These are phyloP conservation scores for Ogataea parapolymorpha DNA, from an alignment of 805 yeast genomes.

Conservation along the genomic window DNA sequence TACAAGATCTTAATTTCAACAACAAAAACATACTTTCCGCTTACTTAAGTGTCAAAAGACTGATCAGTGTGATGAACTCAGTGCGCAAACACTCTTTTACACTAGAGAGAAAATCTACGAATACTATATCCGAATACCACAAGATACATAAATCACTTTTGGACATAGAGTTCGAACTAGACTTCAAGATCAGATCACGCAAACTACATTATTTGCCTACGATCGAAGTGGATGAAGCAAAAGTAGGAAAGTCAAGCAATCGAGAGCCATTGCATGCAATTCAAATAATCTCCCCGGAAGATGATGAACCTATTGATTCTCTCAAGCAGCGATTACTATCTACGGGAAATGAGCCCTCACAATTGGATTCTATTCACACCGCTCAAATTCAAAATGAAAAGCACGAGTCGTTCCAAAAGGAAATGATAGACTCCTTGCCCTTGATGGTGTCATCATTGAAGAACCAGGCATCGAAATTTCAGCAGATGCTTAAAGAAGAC, in stretches of 20 bases:
- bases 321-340: slow-evolving; percentile 30
- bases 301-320: slow-evolving; percentile 28
- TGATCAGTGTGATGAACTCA: slow-evolving; percentile 15
- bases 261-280: background rate
- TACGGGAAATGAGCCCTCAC: slow-evolving; percentile 19
- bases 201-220: no score
- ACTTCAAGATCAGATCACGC: background rate
- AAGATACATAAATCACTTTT: background rate
- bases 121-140: background rate
- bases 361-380: slow-evolving; percentile 27
- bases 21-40: background rate
- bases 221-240: no score
- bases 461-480: slow-evolving; percentile 33
- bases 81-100: slow-evolving; percentile 15
- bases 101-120: background rate
- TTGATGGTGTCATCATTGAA: slow-evolving; percentile 30
- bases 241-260: no score
- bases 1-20: background rate
- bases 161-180: background rate
- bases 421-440: slow-evolving; percentile 31
- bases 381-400: slow-evolving; percentile 27
- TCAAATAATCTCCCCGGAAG: slow-evolving; percentile 6
- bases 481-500: slow-evolving; percentile 31
- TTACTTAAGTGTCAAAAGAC: slow-evolving; percentile 7
- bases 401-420: slow-evolving; percentile 34